These are phyloP conservation scores for Euphorbia pulcherrima DNA, from an alignment of 345 rosid genomes.

Conservation along the genomic window DNA sequence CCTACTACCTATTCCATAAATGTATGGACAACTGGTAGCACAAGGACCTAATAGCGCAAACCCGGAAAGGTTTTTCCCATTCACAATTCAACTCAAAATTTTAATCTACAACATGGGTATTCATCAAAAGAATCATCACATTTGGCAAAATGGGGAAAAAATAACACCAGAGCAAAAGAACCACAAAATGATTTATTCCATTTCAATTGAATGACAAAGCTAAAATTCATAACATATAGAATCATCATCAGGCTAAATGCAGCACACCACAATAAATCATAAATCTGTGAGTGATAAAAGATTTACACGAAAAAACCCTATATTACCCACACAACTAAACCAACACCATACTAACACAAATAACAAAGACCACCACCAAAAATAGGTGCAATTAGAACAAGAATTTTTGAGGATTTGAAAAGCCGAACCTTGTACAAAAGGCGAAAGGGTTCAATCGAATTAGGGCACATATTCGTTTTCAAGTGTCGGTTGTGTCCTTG, in stretches of 20 bases:
- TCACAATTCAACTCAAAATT: neutral
- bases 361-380: slow-evolving; percentile 36
- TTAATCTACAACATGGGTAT: neutral
- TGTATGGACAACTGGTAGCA: too few relatives aligned
- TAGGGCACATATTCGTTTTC: slow-evolving; percentile 82
- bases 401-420: slow-evolving; percentile 35
- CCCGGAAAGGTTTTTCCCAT: too few relatives aligned
- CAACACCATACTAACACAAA: slow-evolving; percentile 26
- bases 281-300: slow-evolving; percentile 30
- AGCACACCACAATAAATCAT: slow-evolving; percentile 52
- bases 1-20: too few relatives aligned
- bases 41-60: too few relatives aligned
- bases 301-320: slow-evolving; percentile 38
- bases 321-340: slow-evolving; percentile 39
- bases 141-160: too few relatives aligned
- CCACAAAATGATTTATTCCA: slow-evolving; percentile 39
- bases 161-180: neutral
- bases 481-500: slow-evolving; percentile 82
- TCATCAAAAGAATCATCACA: neutral
- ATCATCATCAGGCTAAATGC: slow-evolving; percentile 29
- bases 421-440: slow-evolving; percentile 25
- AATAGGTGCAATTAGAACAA: slow-evolving; percentile 41
- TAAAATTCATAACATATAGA: slow-evolving; percentile 43
- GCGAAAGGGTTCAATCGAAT: neutral
- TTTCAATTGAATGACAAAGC: slow-evolving; percentile 42